These are phyloP conservation scores for Colletotrichum chlorophyti DNA, from an alignment of 2,329 filamentous ascomycete genomes.

Conservation along the genomic window DNA sequence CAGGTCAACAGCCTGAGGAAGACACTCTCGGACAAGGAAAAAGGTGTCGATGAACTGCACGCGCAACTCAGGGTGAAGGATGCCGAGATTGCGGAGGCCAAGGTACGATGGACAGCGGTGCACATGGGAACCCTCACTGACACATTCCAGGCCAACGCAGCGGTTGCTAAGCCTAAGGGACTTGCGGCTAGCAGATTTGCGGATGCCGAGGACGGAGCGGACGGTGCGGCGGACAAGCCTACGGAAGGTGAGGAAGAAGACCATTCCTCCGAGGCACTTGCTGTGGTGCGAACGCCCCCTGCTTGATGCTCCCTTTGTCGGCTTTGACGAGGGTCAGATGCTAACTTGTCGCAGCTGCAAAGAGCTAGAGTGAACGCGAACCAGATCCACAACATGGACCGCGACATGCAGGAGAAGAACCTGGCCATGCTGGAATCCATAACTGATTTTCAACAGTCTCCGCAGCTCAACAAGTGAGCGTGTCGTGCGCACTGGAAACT, in stretches of 20 bases:
- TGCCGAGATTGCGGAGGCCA: constrained; percentile 67
- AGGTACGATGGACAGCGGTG: constrained; percentile 48
- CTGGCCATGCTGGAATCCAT: constrained; percentile 40
- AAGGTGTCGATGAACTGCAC: constrained; percentile 56
- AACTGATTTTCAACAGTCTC: constrained; percentile 30
- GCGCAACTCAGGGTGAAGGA: constrained; percentile 68
- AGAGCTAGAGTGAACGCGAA: constrained; percentile 47
- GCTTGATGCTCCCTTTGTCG: constrained; percentile 46
- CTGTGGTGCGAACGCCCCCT: constrained; percentile 69
- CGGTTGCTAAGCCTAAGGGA: constrained; percentile 53
- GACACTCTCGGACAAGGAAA: constrained; percentile 55
- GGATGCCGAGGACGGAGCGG: constrained; percentile 42
- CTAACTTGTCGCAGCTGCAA: constrained; percentile 34
- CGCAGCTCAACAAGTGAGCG: constrained; percentile 14
- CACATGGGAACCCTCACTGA: constrained; percentile 7
- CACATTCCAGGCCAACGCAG: constrained; percentile 49
- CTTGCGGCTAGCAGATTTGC: constrained; percentile 63
- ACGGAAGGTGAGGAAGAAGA: constrained; percentile 68
- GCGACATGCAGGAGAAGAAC: constrained; percentile 63
- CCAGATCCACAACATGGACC: constrained; percentile 60
- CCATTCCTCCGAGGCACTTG: constrained; percentile 69
- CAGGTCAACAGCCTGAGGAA: constrained; percentile 53
- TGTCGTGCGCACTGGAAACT: background rate
- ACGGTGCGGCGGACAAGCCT: constrained; percentile 42
- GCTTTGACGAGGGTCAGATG: constrained; percentile 16